phyloP scores from a whole-genome alignment of 495 filamentous ascomycete genomes.

The Sordaria brevicollis region DNA sequence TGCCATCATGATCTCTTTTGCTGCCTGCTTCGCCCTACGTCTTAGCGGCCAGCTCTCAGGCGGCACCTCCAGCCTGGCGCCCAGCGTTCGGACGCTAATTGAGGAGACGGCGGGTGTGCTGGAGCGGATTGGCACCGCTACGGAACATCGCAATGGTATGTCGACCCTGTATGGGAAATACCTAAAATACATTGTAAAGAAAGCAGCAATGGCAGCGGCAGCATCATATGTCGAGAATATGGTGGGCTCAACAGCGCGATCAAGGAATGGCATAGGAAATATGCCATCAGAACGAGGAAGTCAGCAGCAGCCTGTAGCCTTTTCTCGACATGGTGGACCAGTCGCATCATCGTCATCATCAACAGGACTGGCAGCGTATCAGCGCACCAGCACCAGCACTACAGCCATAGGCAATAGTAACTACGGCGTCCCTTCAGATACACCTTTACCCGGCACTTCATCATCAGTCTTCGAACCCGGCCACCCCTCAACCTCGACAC shows the following conservation, averaged over 20 bases:
- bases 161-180: constrained; percentile 54
- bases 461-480: not conserved
- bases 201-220: constrained; percentile 3
- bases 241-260: not conserved
- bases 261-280: not conserved
- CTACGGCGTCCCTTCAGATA: not conserved
- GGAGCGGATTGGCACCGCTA: constrained; percentile 54
- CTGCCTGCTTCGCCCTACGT: constrained; percentile 58
- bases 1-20: constrained; percentile 68
- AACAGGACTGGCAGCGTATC: not conserved
- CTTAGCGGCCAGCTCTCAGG: constrained; percentile 48
- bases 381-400: constrained; percentile 3
- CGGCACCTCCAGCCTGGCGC: constrained; percentile 47
- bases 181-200: constrained; percentile 46
- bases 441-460: not conserved
- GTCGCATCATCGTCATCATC: constrained; percentile 6
- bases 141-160: constrained; percentile 52
- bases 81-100: constrained; percentile 57
- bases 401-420: not conserved
- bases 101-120: constrained; percentile 59
- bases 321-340: not conserved
- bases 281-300: not conserved
- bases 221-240: not conserved
- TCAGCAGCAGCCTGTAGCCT: not conserved
- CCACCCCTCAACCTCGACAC: not conserved